Evolutionary conservation across 2,329 filamentous ascomycete species (phyloP), one percentile per base, ranked within the genome.

Genomic region (Fusarium sp.): DNA sequence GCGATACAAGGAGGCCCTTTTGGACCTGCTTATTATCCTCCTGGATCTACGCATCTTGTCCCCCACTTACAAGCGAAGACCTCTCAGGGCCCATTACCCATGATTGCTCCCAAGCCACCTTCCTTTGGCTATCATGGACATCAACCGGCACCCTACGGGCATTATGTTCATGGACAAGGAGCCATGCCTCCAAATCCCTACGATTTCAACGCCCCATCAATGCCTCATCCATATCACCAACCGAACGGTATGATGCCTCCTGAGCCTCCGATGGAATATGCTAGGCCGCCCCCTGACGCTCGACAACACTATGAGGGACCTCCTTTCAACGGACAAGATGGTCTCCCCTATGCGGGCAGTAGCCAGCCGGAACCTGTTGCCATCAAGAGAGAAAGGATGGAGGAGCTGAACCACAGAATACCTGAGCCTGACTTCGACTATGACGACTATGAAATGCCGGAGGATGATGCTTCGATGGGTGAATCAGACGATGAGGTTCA

Each of bases 391-490:
- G 50, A 70, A 47, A 60, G 33, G 25, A 56, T 60, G n/a, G 70
- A 67, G n/a, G 70, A 66, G 19, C 49, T 44, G 40, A 38, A 38
- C 21, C 56, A 47, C 16, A 50, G 56, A 56, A 30, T 62, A 19
- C 53, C 71, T n/a, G 69, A 69, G 3, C 60, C 58, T 4, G 62
- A 67, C 28, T 70, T 76, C 40, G 69, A 72, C 85, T 61, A 75
- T 38, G 76, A 79, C 21, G 68, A 69, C 86, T 57, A 77, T 42
- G 75, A 79, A 28, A 53, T 77, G 18, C 73, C 76, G 38, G 88
- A 89, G 43, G 90, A 92, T 62, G 90, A 92, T 69, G 87, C 85
- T n/a, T 90, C 87, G 28, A 88, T 91, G 83, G 85, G 83, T 15
- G 89, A 90, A 38, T 90, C 89, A 3, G 90, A 91, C 25, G 89